phyloP scores from a whole-genome alignment of 768 basidiomycete species.

The Cystofilobasidium capitatum region DNA sequence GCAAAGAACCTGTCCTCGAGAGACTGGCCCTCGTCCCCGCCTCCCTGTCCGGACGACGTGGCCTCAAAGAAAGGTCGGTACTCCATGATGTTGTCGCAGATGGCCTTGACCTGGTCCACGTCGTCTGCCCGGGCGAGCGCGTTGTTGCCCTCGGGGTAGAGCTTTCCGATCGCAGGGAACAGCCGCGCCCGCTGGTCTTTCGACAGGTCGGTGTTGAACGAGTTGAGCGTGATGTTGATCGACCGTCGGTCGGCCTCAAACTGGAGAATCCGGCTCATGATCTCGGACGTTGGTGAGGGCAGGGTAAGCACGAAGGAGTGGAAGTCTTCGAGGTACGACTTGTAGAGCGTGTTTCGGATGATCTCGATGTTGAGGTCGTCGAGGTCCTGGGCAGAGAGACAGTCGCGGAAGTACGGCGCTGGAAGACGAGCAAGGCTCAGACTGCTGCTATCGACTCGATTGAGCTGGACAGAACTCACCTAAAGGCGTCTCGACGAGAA shows the following conservation, averaged over 20 bases:
- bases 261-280: conserved; percentile 81
- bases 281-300: conserved; percentile 74
- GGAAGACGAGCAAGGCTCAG: background rate
- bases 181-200: conserved; percentile 92
- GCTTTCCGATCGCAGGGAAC: conserved; percentile 84
- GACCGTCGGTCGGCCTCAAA: conserved; percentile 97
- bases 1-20: conserved; percentile 87
- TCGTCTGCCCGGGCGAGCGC: conserved; percentile 88
- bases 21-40: conserved; percentile 40
- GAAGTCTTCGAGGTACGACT: conserved; percentile 97
- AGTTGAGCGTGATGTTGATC: conserved; percentile 98
- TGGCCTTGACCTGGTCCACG: conserved; percentile 77
- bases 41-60: conserved; percentile 35
- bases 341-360: conserved; percentile 97
- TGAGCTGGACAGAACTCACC: conserved; percentile 48
- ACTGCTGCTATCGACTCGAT: background rate
- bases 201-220: conserved; percentile 84
- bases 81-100: conserved; percentile 78
- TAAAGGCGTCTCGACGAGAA: conserved; percentile 91
- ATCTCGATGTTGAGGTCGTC: conserved; percentile 99
- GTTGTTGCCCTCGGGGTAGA: conserved; percentile 94
- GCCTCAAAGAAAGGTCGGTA: conserved; percentile 83
- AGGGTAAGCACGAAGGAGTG: conserved; percentile 68
- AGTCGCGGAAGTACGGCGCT: conserved; percentile 95
- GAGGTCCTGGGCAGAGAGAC: conserved; percentile 85